A percentile compares a stretch with the other conserved stretches of the same genome.
phyloP scores from a whole-genome alignment of 1,284 basidiomycete genomes.

The Mrakiaceae sp. region DNA sequence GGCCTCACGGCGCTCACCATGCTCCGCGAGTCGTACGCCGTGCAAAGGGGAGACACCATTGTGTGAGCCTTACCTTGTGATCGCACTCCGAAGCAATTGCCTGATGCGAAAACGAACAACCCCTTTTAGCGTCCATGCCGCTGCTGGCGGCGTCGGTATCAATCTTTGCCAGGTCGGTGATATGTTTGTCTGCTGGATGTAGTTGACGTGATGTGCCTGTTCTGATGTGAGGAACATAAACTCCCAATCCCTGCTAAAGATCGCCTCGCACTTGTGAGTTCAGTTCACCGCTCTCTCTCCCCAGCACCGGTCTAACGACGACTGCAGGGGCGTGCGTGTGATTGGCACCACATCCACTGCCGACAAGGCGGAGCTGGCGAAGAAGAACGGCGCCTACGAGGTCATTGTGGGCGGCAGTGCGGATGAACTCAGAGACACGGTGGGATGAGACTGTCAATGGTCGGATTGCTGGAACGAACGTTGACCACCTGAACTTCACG shows the following conservation, averaged over 20 bases:
- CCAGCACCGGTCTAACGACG: too few relatives aligned
- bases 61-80: too few relatives aligned
- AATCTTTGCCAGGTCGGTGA: slow-evolving; percentile 41
- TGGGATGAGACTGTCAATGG: too few relatives aligned
- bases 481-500: too few relatives aligned
- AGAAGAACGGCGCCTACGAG: slow-evolving; percentile 68
- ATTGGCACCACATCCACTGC: slow-evolving; percentile 86
- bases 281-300: too few relatives aligned
- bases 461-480: too few relatives aligned
- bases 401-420: slow-evolving; percentile 54
- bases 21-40: slow-evolving; percentile 68
- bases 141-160: slow-evolving; percentile 62
- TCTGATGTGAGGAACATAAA: too few relatives aligned
- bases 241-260: too few relatives aligned
- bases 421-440: slow-evolving; percentile 56
- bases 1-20: slow-evolving; percentile 71
- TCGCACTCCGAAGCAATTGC: too few relatives aligned
- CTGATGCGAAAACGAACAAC: slow-evolving; percentile 42
- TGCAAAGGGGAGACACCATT: slow-evolving; percentile 48
- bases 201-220: too few relatives aligned
- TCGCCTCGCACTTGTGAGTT: too few relatives aligned
- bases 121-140: slow-evolving; percentile 70
- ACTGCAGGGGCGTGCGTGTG: slow-evolving; percentile 59
- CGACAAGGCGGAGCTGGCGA: slow-evolving; percentile 77
- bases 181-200: too few relatives aligned